These are phyloP conservation scores for Dispira parvispora DNA, from an alignment of 192 early-diverging fungal species.

Conservation along the genomic window DNA sequence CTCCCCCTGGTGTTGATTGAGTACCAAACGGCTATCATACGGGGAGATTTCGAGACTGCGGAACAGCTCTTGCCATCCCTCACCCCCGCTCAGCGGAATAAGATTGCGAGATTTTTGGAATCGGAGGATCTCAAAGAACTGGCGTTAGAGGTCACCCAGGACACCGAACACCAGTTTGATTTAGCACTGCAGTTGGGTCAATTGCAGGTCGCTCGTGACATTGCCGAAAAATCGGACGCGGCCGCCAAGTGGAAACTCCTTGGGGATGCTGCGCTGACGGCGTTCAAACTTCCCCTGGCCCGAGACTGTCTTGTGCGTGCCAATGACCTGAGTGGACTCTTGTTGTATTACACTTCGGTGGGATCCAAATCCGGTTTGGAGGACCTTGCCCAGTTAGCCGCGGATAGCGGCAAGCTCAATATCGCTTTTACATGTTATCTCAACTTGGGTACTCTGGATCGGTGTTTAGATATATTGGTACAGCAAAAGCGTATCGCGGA, in stretches of 20 bases:
- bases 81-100: conserved; percentile 71
- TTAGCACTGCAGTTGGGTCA: conserved; percentile 73
- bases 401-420: conserved; percentile 66
- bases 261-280: conserved; percentile 70
- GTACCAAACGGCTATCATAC: conserved; percentile 94
- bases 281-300: conserved; percentile 86
- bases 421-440: conserved; percentile 80
- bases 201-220: conserved; percentile 66
- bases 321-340: conserved; percentile 75
- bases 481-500: conserved; percentile 81
- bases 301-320: conserved; percentile 79
- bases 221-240: conserved; percentile 68
- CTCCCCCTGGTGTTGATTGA: conserved; percentile 90
- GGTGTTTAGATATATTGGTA: conserved; percentile 76
- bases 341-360: conserved; percentile 78
- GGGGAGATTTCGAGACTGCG: conserved; percentile 79
- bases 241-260: conserved; percentile 90
- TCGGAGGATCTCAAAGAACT: conserved; percentile 80
- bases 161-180: conserved; percentile 92
- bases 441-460: conserved; percentile 51
- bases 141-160: conserved; percentile 86
- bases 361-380: conserved; percentile 67
- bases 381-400: conserved; percentile 45
- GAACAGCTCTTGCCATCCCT: conserved; percentile 66
- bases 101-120: conserved; percentile 91